These are phyloP conservation scores for Paraconiothyrium sp. DNA, from an alignment of 2,329 filamentous ascomycete species.

Conservation along the genomic window DNA sequence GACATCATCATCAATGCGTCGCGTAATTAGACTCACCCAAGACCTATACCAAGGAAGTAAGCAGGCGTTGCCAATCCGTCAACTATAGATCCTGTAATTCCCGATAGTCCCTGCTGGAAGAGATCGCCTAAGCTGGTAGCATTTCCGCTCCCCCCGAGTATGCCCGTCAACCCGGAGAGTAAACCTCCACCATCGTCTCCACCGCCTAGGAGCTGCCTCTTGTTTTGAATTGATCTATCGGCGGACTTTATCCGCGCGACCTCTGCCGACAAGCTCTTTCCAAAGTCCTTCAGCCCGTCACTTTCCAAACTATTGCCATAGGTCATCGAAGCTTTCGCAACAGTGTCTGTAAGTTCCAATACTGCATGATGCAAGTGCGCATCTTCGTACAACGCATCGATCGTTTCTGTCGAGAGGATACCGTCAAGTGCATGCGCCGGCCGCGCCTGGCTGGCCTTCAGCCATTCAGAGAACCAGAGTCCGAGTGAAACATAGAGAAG, in stretches of 20 bases:
- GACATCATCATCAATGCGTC: neutral
- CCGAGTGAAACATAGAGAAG: slow-evolving; percentile 28
- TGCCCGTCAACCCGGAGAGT: slow-evolving; percentile 13
- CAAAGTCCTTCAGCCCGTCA: slow-evolving; percentile 28
- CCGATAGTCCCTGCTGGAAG: slow-evolving; percentile 15
- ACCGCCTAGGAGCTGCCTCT: slow-evolving; percentile 19
- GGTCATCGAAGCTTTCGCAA: slow-evolving; percentile 32
- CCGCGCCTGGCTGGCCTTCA: slow-evolving; percentile 11
- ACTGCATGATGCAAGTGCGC: slow-evolving; percentile 32
- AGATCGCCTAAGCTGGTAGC: slow-evolving; percentile 25
- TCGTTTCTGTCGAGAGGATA: slow-evolving; percentile 32
- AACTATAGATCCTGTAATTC: slow-evolving; percentile 23
- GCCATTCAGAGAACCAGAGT: slow-evolving; percentile 28
- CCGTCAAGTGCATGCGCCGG: slow-evolving; percentile 18
- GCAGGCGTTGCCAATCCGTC: slow-evolving; percentile 35
- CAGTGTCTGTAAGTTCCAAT: slow-evolving; percentile 31
- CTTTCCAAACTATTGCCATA: slow-evolving; percentile 28
- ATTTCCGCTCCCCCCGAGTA: slow-evolving; percentile 20
- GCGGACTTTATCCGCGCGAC: slow-evolving; percentile 14
- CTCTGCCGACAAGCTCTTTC: slow-evolving; percentile 27
- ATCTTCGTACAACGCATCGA: slow-evolving; percentile 38
- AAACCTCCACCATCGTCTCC: slow-evolving; percentile 9
- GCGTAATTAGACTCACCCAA: slow-evolving; percentile 30
- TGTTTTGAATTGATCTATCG: slow-evolving; percentile 1
- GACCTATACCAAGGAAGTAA: slow-evolving; percentile 41